Evolutionary conservation across 495 filamentous ascomycete genomes (phyloP), one percentile per base, ranked within the genome.

Genomic region (Letharia lupina): DNA sequence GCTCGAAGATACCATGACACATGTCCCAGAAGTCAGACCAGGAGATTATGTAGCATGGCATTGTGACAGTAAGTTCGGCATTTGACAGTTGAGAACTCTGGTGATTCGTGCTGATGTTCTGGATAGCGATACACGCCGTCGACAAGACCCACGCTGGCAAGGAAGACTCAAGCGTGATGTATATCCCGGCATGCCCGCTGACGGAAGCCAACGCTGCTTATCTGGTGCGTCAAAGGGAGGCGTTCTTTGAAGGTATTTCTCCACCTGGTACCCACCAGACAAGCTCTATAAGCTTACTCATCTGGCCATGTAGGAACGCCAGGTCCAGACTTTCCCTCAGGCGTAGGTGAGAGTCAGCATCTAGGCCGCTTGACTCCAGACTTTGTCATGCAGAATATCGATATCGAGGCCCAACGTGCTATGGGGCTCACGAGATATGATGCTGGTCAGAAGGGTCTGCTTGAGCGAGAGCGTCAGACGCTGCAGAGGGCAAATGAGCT

Each of bases 1-100:
- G 41, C 81, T 96, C 5, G 77, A 82, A 7, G 77, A 77, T 31
- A 87, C 87, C 2, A 96, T 96, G 91, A 83, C 93, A 5, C 86
- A 91, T 65, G 78, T 94, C 1, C 92, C 92, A 1, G 75, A 79
- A 28, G 89, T 96, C 18, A 79, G 78, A 45, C 92, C 92, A 1
- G 92, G 92, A 3, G 92, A 96, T 72, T 95, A 88, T 73, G 91
- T 96, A 1, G 86, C 86, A 3, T 96, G 92, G 92, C 92, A 96
- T 74, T 96, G 91, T 70, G 92, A 96, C 67, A 86, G 81, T 84
- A 69, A 75, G 82, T 78, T 13, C 47, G 69, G 72, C 12, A 67
- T 70, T 48, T 65, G 71, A 50, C 64, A 73, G 42, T 23, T 60
- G 4, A 15, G 50, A 65, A 33, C 48, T 44, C 2, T 37, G 37